These are phyloP conservation scores for Jackrogersella multiformis DNA, from an alignment of 495 filamentous ascomycete species.

Conservation along the genomic window DNA sequence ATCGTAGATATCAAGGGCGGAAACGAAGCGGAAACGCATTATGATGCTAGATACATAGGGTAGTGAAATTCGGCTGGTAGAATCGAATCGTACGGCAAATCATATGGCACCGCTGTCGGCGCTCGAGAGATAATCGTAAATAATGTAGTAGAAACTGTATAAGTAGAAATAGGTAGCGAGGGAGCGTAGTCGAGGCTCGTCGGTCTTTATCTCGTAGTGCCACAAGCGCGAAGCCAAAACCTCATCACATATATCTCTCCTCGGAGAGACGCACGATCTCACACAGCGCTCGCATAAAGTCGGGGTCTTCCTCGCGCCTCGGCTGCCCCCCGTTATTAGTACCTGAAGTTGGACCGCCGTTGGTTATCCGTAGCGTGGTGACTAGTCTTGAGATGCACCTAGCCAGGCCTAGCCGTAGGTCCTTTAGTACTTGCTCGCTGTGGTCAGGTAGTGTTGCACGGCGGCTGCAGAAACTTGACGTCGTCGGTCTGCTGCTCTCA, in stretches of 20 bases:
- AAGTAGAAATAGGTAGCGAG: not conserved
- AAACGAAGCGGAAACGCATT: constrained; percentile 19
- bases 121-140: constrained; percentile 4
- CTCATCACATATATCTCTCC: constrained; percentile 41
- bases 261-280: constrained; percentile 54
- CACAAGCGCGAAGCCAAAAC: not conserved
- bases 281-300: constrained; percentile 54
- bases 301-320: constrained; percentile 44
- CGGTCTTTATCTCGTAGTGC: not conserved
- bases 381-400: constrained; percentile 52
- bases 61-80: constrained; percentile 11
- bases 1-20: not conserved
- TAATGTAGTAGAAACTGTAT: constrained; percentile 1
- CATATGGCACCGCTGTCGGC: not conserved
- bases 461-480: constrained; percentile 10
- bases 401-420: constrained; percentile 50
- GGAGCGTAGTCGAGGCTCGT: not conserved
- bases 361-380: constrained; percentile 48
- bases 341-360: constrained; percentile 18
- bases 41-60: constrained; percentile 27
- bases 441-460: constrained; percentile 23
- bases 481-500: constrained; percentile 26
- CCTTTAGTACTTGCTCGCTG: constrained; percentile 37
- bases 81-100: not conserved
- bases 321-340: constrained; percentile 19